A percentile compares a stretch with the other conserved stretches of the same genome.
phyloP scores from a whole-genome alignment of 768 basidiomycete genomes.

The Lentinula edodes region DNA sequence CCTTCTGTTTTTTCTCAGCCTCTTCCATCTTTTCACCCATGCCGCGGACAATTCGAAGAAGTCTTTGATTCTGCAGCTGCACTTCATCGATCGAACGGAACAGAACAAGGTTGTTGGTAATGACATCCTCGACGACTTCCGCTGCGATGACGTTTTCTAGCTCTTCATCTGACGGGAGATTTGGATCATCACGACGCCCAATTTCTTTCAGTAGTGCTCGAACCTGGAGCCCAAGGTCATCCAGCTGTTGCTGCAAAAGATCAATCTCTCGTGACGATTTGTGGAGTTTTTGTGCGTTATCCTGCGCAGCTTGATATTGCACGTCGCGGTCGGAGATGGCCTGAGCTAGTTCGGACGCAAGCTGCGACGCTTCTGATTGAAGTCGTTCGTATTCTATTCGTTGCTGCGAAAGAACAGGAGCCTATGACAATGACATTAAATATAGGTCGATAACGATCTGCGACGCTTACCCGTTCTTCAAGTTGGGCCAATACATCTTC shows the following conservation, averaged over 20 bases:
- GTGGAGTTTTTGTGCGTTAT: constrained; percentile 55
- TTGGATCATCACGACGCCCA: constrained; percentile 77
- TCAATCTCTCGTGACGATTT: constrained; percentile 58
- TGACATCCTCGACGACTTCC: constrained; percentile 68
- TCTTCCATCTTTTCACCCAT: constrained; percentile 81
- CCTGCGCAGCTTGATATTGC: constrained; percentile 47
- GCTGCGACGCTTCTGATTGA: constrained; percentile 71
- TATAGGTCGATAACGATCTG: neutral
- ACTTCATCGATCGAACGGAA: constrained; percentile 76
- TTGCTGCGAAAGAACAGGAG: constrained; percentile 87
- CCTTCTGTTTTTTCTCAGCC: constrained; percentile 74
- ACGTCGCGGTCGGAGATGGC: constrained; percentile 74
- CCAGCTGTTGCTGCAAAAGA: constrained; percentile 68
- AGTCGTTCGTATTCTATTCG: constrained; percentile 84
- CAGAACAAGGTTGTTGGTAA: constrained; percentile 83
- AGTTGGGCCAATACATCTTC: constrained; percentile 82
- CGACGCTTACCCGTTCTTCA: constrained; percentile 70
- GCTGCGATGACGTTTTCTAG: constrained; percentile 36
- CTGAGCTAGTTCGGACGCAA: constrained; percentile 73
- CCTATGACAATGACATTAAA: constrained; percentile 37
- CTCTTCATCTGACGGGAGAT: constrained; percentile 69
- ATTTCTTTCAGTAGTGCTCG: constrained; percentile 75
- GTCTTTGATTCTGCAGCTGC: constrained; percentile 89
- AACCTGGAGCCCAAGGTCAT: constrained; percentile 82
- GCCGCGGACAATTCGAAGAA: constrained; percentile 78